phyloP scores from a whole-genome alignment of 1,284 basidiomycete species.

The Sanghuangporus weigelae region DNA sequence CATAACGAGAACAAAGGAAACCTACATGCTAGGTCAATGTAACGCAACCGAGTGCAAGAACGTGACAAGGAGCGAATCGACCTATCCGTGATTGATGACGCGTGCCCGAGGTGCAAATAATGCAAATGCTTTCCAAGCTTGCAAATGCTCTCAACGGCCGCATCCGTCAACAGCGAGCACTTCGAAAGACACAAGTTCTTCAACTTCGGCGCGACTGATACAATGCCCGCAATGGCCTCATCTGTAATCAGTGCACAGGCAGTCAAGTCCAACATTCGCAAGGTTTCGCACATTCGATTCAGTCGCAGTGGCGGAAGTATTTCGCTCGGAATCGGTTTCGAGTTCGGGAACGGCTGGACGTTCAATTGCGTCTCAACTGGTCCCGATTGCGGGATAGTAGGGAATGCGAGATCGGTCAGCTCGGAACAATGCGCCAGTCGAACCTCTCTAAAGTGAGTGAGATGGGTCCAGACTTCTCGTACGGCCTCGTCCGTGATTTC shows the following conservation, averaged over 20 bases:
- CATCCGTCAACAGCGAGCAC: slow-evolving; percentile 83
- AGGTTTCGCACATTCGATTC: slow-evolving; percentile 64
- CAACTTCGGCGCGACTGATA: slow-evolving; percentile 84
- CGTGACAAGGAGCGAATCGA: slow-evolving; percentile 83
- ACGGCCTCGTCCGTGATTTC: slow-evolving; percentile 75
- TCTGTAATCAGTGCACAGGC: slow-evolving; percentile 82
- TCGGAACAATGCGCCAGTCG: slow-evolving; percentile 76
- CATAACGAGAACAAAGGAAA: slow-evolving; percentile 21
- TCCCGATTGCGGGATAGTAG: slow-evolving; percentile 49
- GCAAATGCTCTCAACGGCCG: slow-evolving; percentile 80
- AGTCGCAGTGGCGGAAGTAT: slow-evolving; percentile 60
- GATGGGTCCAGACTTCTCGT: slow-evolving; percentile 81
- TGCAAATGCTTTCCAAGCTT: slow-evolving; percentile 89
- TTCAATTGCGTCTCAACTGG: slow-evolving; percentile 24
- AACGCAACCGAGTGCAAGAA: slow-evolving; percentile 88
- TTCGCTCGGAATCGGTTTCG: slow-evolving; percentile 29
- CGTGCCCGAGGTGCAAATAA: slow-evolving; percentile 94
- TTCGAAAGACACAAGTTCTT: slow-evolving; percentile 92
- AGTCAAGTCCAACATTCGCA: slow-evolving; percentile 89
- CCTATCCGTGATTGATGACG: slow-evolving; percentile 82
- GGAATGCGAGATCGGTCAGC: slow-evolving; percentile 86
- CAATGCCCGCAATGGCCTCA: slow-evolving; percentile 85
- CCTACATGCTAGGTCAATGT: slow-evolving; percentile 95
- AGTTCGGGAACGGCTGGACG: slow-evolving; percentile 21
- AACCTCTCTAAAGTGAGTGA: slow-evolving; percentile 86